Evolutionary conservation across 768 basidiomycete species (phyloP), one percentile per base, ranked within the genome.

Genomic region (Phaeotremella fagi): DNA sequence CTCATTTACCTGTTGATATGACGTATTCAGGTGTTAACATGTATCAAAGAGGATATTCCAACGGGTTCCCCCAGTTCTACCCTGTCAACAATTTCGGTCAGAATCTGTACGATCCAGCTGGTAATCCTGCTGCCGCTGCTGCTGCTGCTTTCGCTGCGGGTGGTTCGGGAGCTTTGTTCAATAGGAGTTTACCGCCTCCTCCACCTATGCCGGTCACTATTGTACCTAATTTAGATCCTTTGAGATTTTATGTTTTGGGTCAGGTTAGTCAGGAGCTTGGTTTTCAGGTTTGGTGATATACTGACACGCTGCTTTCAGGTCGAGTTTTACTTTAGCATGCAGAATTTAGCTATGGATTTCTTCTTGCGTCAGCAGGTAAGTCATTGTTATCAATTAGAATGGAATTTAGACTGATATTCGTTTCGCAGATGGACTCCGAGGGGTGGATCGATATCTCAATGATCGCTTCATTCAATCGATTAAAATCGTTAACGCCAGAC

Each of bases 281-380:
- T 16, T 11, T n/a, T n/a, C n/a, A n/a, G n/a, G n/a, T n/a, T n/a
- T n/a, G n/a, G n/a, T n/a, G n/a, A n/a, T n/a, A n/a, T n/a, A n/a
- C n/a, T n/a, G n/a, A n/a, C n/a, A 20, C 15, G 7, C 6, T 18
- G 15, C 23, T 0, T 22, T 7, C 87, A 94, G 73, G 75, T 94
- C 47, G 92, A 94, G 75, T 95, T 90, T 73, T 97, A 94, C 76
- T 79, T 97, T 61, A 88, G 89, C 62, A 79, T 85, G 51, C 85
- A 95, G 70, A 95, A 94, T 70, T 79, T 97, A 77, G 86, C 82
- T n/a, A 82, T 84, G 69, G 91, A 97, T 72, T 80, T 86, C 60
- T 94, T 81, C 76, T 78, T 97, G 29, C 80, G 89, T 48, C 80
- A 84, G 75, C 79, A 82, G 77, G 90, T 88, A 63, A 68, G 84